Percentiles rank a stretch among this genome's conserved stretches.
These are phyloP conservation scores for Phytophthora europaea DNA, from an alignment of 352 stramenopile genomes.

Conservation along the genomic window DNA sequence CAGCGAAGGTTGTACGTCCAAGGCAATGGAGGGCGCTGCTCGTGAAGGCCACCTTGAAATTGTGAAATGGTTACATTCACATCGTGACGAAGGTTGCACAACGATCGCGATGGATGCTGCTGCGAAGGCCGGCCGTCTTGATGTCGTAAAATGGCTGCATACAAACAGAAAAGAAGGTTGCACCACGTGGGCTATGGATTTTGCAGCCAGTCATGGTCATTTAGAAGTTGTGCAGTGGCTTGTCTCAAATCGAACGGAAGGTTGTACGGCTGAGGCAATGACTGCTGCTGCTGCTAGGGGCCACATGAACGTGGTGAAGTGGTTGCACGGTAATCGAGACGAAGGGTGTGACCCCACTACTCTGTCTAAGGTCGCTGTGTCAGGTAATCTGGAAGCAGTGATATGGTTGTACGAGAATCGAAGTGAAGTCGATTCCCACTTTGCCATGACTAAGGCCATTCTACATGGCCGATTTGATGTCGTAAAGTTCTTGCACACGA, in stretches of 20 bases:
- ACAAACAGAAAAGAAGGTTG: conserved; percentile 28
- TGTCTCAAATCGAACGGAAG: conserved; percentile 22
- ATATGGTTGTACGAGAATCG: conserved; percentile 31
- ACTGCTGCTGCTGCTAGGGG: conserved; percentile 16
- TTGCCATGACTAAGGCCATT: conserved; percentile 26
- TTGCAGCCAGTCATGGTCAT: conserved; percentile 23
- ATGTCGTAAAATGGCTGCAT: conserved; percentile 39
- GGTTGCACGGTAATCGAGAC: conserved; percentile 25
- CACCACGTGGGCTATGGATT: conserved; percentile 29
- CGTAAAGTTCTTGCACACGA: conserved; percentile 29
- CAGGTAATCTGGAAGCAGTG: conserved; percentile 14
- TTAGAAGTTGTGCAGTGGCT: conserved; percentile 33
- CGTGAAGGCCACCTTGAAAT: conserved; percentile 24
- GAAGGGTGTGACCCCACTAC: conserved; percentile 22
- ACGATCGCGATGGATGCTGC: conserved; percentile 34
- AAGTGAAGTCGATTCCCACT: conserved; percentile 10
- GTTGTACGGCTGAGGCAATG: conserved; percentile 27
- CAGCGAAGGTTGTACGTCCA: conserved; percentile 21
- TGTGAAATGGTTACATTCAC: conserved; percentile 25
- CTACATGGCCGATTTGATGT: conserved; percentile 23
- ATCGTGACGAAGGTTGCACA: conserved; percentile 32
- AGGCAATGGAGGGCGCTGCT: conserved; percentile 29
- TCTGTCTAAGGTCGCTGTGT: conserved; percentile 18
- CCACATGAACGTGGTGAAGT: conserved; percentile 30
- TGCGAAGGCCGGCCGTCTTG: conserved; percentile 20